Conservation (phyloP, 257 asterid genomes). For the Gentiana dahurica region DNA sequence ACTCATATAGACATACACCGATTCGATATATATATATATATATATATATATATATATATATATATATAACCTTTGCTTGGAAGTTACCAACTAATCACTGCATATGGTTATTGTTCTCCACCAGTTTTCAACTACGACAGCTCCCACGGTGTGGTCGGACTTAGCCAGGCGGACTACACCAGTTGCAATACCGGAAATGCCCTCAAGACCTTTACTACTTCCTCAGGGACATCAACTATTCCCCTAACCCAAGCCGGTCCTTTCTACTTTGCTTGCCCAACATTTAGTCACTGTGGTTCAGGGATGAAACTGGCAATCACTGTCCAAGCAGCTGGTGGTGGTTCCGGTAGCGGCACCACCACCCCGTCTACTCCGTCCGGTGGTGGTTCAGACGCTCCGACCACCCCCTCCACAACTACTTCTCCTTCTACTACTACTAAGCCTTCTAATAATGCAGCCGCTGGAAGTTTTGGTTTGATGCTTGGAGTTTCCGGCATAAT, state of each 20-base stretch:
- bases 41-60: too few species aligned
- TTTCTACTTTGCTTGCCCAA: slow-evolving; percentile 46
- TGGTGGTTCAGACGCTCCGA: slow-evolving; percentile 7
- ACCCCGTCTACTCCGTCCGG: slow-evolving; percentile 18
- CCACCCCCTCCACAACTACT: slow-evolving; percentile 11
- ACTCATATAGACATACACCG: too few species aligned
- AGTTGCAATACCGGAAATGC: slow-evolving; percentile 30
- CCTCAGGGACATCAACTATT: slow-evolving; percentile 30
- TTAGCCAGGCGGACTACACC: slow-evolving; percentile 23
- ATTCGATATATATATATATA: too few species aligned
- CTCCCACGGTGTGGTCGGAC: slow-evolving; percentile 40
- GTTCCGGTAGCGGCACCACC: slow-evolving; percentile 4
- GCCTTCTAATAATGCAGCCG: slow-evolving; percentile 15
- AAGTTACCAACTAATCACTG: too few species aligned
- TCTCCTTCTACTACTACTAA: slow-evolving; percentile 14
- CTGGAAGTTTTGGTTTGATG: slow-evolving; percentile 20
- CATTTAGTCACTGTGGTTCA: slow-evolving; percentile 34
- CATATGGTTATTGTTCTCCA: not conserved
- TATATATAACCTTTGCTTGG: too few species aligned
- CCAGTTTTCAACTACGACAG: slow-evolving; percentile 45
- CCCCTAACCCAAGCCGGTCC: slow-evolving; percentile 25
- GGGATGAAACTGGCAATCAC: slow-evolving; percentile 50
- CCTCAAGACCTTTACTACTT: slow-evolving; percentile 10
- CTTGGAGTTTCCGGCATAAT: slow-evolving; percentile 25
- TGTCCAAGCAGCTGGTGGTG: slow-evolving; percentile 18